Conservation (phyloP, 2,329 filamentous ascomycete genomes). For the Hypoxylon sp. region DNA sequence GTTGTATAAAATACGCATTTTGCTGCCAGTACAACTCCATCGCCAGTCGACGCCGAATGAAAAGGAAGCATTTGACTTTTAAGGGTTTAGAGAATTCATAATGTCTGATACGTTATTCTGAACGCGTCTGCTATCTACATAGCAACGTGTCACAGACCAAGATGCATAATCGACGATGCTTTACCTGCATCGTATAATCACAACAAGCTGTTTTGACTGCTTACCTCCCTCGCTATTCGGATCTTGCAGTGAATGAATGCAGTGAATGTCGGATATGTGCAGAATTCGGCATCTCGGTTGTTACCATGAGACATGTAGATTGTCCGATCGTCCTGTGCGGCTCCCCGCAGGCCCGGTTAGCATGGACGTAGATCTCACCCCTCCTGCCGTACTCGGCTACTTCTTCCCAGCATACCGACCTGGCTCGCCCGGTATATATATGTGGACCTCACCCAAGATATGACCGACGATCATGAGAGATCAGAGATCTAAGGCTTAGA, state of each 20-base stretch:
- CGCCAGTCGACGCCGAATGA: conserved; percentile 24
- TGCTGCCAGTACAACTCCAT: conserved; percentile 16
- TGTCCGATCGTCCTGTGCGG: background rate
- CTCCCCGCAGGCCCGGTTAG: background rate
- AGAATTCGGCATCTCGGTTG: background rate
- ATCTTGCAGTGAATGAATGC: background rate
- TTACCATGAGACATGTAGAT: background rate
- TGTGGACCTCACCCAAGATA: no score
- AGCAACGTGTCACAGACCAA: conserved; percentile 14
- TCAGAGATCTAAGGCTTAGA: no score
- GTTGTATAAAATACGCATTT: conserved; percentile 25
- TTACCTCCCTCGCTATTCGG: background rate
- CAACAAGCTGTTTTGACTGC: background rate
- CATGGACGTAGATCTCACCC: no score
- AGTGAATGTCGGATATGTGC: conserved; percentile 11
- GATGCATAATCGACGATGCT: conserved; percentile 22
- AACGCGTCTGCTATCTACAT: conserved; percentile 17
- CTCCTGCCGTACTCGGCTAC: no score
- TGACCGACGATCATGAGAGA: no score
- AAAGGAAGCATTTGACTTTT: conserved; percentile 12
- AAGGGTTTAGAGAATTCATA: conserved; percentile 8
- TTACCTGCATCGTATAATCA: background rate
- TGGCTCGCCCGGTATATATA: no score
- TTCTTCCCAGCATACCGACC: no score
- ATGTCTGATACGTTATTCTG: conserved; percentile 6